Conservation (phyloP, 2,329 filamentous ascomycete species). For the Dichotomopilus funicola region DNA sequence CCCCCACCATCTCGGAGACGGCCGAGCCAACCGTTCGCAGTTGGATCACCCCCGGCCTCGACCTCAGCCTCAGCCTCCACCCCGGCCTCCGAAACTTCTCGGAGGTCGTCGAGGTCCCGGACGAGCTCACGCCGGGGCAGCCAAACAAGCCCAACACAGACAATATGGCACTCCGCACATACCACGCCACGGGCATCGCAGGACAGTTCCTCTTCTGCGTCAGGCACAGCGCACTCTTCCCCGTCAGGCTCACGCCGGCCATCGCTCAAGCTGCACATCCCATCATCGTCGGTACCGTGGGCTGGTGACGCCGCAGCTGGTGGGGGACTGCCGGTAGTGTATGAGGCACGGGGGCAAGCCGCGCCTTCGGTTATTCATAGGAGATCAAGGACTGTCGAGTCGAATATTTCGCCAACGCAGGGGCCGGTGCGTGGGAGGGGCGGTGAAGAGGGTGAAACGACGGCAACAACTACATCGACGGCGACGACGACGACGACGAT, state of each 20-base stretch:
- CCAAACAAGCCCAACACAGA: too few species aligned
- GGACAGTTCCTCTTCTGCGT: too few species aligned
- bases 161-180: too few species aligned
- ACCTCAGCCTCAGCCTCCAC: too few species aligned
- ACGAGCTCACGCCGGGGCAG: too few species aligned
- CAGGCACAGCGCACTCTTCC: not conserved
- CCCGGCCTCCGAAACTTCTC: not conserved
- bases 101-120: not conserved
- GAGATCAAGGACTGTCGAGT: constrained; percentile 8
- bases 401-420: constrained; percentile 2
- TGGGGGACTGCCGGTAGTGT: not conserved
- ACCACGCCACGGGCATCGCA: too few species aligned
- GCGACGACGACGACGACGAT: too few species aligned
- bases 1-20: constrained; percentile 32
- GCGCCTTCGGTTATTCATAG: not conserved
- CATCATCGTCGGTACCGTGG: constrained; percentile 14
- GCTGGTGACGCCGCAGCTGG: constrained; percentile 3
- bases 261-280: constrained; percentile 15
- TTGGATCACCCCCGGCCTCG: not conserved
- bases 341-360: not conserved
- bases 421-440: not conserved
- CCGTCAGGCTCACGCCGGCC: constrained; percentile 5
- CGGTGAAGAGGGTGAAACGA: not conserved
- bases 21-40: constrained; percentile 38
- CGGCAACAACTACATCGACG: too few species aligned